Conservation (phyloP, 345 rosid genomes). For the Heritiera littoralis region DNA sequence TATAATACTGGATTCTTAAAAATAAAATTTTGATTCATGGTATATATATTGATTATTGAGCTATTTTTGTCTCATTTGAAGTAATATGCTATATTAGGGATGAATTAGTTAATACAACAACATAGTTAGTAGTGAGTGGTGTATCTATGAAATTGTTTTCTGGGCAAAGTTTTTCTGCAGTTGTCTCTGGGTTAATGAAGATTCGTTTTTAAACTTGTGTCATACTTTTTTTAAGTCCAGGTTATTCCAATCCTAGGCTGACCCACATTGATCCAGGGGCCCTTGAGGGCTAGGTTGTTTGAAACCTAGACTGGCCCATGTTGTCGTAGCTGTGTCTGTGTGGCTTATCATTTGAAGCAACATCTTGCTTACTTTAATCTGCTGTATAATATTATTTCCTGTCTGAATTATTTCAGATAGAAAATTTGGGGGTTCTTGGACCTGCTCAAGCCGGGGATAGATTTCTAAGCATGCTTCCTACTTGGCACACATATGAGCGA, state of each 20-base stretch:
- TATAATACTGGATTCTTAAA: too few relatives aligned
- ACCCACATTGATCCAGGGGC: background rate
- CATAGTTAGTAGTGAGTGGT: background rate
- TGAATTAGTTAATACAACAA: background rate
- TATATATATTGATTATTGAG: background rate
- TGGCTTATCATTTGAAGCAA: background rate
- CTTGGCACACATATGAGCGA: conserved; percentile 98
- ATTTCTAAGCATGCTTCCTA: conserved; percentile 91
- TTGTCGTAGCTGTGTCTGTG: background rate
- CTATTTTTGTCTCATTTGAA: conserved; percentile 1
- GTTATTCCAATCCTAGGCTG: background rate
- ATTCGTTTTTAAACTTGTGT: background rate
- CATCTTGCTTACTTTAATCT: background rate
- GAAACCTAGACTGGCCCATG: background rate
- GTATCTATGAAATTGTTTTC: background rate
- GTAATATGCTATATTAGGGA: background rate
- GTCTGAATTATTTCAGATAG: conserved; percentile 47
- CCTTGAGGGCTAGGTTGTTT: background rate
- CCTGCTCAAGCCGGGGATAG: conserved; percentile 79
- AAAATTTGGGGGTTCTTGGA: conserved; percentile 61
- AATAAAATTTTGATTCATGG: too few relatives aligned
- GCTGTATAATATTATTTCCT: background rate
- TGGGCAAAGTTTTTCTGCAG: background rate
- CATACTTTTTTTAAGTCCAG: background rate
- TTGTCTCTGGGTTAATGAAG: background rate